phyloP scores from a whole-genome alignment of 2,329 filamentous ascomycete species.

The Plenodomus biglobosus region DNA sequence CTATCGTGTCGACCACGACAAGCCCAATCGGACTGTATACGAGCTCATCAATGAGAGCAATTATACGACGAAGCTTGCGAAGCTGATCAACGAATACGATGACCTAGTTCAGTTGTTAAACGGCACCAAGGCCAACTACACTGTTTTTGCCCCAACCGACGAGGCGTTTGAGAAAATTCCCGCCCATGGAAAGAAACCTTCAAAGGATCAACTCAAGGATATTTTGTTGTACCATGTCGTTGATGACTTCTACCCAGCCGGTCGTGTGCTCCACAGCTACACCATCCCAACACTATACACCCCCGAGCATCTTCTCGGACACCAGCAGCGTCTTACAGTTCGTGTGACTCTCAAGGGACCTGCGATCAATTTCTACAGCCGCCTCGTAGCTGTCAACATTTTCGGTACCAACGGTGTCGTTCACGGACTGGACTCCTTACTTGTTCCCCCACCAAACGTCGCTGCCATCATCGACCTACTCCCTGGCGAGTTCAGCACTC shows the following conservation, averaged over 20 bases:
- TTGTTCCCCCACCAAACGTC: conserved; percentile 72
- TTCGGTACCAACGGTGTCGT: conserved; percentile 77
- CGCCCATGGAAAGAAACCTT: conserved; percentile 60
- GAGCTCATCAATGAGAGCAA: conserved; percentile 75
- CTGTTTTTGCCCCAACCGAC: conserved; percentile 79
- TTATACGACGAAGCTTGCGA: conserved; percentile 74
- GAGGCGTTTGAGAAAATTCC: conserved; percentile 70
- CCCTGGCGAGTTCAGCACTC: conserved; percentile 75
- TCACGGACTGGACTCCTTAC: conserved; percentile 72
- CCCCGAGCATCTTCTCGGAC: conserved; percentile 55
- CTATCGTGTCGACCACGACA: conserved; percentile 42
- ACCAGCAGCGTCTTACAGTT: conserved; percentile 69
- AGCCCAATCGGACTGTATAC: conserved; percentile 73
- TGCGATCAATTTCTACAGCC: conserved; percentile 75
- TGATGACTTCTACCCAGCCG: conserved; percentile 65
- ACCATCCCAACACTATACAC: conserved; percentile 73
- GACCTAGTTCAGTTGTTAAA: conserved; percentile 74
- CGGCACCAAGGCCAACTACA: conserved; percentile 71
- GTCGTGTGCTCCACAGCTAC: conserved; percentile 66
- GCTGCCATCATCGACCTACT: conserved; percentile 65
- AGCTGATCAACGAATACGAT: conserved; percentile 71
- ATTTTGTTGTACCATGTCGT: conserved; percentile 76
- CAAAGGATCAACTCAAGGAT: conserved; percentile 69
- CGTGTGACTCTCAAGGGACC: conserved; percentile 65
- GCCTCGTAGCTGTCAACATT: conserved; percentile 69